Conservation (phyloP, 2,329 filamentous ascomycete genomes). For the Trichoderma sp. region DNA sequence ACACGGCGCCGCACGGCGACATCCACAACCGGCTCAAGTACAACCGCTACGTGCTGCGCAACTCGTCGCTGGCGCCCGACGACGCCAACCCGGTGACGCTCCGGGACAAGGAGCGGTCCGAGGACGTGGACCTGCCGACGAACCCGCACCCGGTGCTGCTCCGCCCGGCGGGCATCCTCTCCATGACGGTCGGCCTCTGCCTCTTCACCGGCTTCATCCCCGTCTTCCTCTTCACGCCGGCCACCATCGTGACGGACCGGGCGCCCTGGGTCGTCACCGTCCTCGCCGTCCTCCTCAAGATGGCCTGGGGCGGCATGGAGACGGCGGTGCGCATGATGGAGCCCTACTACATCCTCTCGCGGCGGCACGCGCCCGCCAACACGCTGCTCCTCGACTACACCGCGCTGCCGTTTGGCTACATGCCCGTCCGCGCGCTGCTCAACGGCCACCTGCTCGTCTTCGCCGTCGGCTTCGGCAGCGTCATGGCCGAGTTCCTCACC, state of each 20-base stretch:
- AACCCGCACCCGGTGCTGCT: slow-evolving; percentile 73
- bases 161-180: slow-evolving; percentile 59
- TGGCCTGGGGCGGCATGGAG: slow-evolving; percentile 69
- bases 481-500: slow-evolving; percentile 73
- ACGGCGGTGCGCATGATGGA: slow-evolving; percentile 72
- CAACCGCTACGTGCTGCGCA: slow-evolving; percentile 68
- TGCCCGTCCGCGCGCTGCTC: slow-evolving; percentile 62
- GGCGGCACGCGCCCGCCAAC: slow-evolving; percentile 64
- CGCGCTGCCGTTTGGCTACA: slow-evolving; percentile 67
- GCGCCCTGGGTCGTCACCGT: slow-evolving; percentile 67
- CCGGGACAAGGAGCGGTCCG: slow-evolving; percentile 50
- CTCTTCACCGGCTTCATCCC: slow-evolving; percentile 62
- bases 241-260: slow-evolving; percentile 59
- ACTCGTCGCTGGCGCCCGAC: slow-evolving; percentile 70
- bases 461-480: slow-evolving; percentile 68
- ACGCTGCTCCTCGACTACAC: slow-evolving; percentile 74
- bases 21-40: slow-evolving; percentile 70
- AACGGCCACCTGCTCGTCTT: slow-evolving; percentile 69
- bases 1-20: slow-evolving; percentile 64
- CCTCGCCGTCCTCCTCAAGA: slow-evolving; percentile 66
- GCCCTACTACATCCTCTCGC: slow-evolving; percentile 71
- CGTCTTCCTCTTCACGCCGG: slow-evolving; percentile 61
- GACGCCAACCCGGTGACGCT: slow-evolving; percentile 50
- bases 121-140: slow-evolving; percentile 53
- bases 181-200: slow-evolving; percentile 61